Conservation (phyloP, 129 eudicot species). For the Pulicaria dysenterica region DNA sequence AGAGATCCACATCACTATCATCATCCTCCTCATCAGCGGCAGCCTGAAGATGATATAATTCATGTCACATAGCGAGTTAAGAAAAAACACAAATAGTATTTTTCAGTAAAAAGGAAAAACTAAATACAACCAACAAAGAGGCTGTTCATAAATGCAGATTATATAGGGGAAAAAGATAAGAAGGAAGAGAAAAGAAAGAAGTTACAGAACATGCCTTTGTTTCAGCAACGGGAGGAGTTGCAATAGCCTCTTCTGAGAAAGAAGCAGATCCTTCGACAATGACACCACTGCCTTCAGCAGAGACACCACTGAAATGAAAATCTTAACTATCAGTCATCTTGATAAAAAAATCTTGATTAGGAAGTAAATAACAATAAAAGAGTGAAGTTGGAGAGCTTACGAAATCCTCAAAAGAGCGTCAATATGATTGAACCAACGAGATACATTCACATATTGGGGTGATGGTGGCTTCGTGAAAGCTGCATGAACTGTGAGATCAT, state of each 20-base stretch:
- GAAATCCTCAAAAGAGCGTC: conserved; percentile 85
- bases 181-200: too few species aligned
- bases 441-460: conserved; percentile 63
- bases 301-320: conserved; percentile 65
- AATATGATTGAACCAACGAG: conserved; percentile 88
- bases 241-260: conserved; percentile 45
- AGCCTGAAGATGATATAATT: conserved; percentile 44
- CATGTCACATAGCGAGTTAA: background rate
- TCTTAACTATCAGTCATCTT: background rate
- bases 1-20: conserved; percentile 81
- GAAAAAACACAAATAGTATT: background rate
- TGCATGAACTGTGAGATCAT: conserved; percentile 75
- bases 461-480: conserved; percentile 72
- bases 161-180: too few species aligned
- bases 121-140: background rate
- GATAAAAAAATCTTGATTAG: background rate
- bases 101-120: background rate
- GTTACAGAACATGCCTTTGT: conserved; percentile 45
- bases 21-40: conserved; percentile 73
- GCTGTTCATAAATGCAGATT: background rate
- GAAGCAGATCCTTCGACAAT: conserved; percentile 67
- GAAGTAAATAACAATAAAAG: background rate
- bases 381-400: conserved; percentile 45
- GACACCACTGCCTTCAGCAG: conserved; percentile 87
- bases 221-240: conserved; percentile 72